A percentile compares a stretch with the other conserved stretches of the same genome.
These are phyloP conservation scores for Argentina anserina DNA, from an alignment of 306 rosid genomes.

Conservation along the genomic window DNA sequence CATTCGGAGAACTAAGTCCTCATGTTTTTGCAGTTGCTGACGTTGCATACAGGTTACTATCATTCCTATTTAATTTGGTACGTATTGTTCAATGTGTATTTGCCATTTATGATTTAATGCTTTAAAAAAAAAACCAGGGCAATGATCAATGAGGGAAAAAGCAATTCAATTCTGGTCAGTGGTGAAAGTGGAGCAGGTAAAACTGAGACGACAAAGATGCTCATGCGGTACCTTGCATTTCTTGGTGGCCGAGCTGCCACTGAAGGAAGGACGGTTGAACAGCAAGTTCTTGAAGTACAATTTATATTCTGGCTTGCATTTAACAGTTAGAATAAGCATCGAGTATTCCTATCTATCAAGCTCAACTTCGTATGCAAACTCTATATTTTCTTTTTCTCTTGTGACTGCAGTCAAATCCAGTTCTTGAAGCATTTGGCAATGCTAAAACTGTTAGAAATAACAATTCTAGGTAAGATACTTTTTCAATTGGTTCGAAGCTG, in stretches of 20 bases:
- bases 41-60: constrained; percentile 85
- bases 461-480: constrained; percentile 78
- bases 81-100: constrained; percentile 14
- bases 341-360: neutral
- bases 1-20: constrained; percentile 92
- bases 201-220: constrained; percentile 99
- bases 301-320: constrained; percentile 20
- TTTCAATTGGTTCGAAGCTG: constrained; percentile 28
- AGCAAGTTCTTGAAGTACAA: constrained; percentile 98
- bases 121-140: constrained; percentile 58
- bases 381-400: constrained; percentile 18
- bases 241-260: constrained; percentile 92
- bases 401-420: constrained; percentile 91
- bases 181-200: constrained; percentile 99
- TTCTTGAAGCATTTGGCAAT: constrained; percentile 99
- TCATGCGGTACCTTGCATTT: constrained; percentile 94
- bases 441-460: constrained; percentile 97
- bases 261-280: constrained; percentile 97
- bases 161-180: constrained; percentile 96
- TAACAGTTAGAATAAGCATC: constrained; percentile 14
- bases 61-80: constrained; percentile 16
- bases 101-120: constrained; percentile 12
- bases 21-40: constrained; percentile 99
- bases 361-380: constrained; percentile 1
- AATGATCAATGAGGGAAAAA: constrained; percentile 80